Conservation (phyloP, 2,329 filamentous ascomycete genomes). For the Cryphonectria radicalis region DNA sequence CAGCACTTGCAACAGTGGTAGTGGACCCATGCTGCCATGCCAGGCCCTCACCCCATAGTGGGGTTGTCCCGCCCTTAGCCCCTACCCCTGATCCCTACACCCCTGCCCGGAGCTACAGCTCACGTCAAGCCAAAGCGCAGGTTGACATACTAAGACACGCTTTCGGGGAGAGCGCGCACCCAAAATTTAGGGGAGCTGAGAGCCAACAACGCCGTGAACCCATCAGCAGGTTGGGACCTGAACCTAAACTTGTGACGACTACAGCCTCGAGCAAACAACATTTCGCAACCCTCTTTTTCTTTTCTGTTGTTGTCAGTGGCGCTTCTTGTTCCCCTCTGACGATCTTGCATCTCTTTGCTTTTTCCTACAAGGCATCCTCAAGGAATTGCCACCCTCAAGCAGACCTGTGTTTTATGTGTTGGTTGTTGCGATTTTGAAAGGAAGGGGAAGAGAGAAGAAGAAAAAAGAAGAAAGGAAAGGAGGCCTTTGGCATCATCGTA, state of each 20-base stretch:
- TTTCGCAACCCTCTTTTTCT: neutral
- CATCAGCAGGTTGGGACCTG: constrained; percentile 1
- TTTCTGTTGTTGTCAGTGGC: neutral
- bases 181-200: constrained; percentile 17
- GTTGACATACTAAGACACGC: constrained; percentile 17
- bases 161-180: constrained; percentile 15
- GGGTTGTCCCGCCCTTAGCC: neutral
- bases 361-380: neutral
- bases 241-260: constrained; percentile 3
- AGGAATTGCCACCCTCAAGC: neutral
- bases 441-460: no score
- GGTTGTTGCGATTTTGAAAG: neutral
- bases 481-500: constrained; percentile 14
- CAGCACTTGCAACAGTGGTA: no score
- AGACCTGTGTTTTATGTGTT: neutral
- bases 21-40: neutral
- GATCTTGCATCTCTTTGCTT: neutral
- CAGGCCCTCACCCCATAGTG: neutral
- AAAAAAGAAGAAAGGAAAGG: constrained; percentile 2
- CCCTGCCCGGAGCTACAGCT: constrained; percentile 8
- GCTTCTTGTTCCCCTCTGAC: neutral
- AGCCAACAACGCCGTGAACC: constrained; percentile 12
- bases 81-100: constrained; percentile 3
- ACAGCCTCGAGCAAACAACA: neutral
- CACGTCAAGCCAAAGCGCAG: constrained; percentile 10